Evolutionary conservation across 2,329 filamentous ascomycete genomes (phyloP).

Genomic region (Fusarium subglutinans): DNA sequence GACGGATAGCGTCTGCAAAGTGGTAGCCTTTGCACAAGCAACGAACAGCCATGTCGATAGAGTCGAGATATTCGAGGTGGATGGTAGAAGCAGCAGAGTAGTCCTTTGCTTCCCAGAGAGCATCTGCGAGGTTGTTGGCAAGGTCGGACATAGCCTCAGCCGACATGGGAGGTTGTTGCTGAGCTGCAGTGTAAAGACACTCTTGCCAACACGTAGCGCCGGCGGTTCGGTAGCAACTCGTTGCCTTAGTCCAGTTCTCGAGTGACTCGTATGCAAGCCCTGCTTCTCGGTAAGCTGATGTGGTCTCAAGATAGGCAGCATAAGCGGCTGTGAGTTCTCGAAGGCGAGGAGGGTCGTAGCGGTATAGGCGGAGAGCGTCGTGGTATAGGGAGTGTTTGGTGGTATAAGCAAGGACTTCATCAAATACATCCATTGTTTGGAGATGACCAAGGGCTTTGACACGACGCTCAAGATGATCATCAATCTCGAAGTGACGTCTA

Average conservation of each 20-base stretch:
- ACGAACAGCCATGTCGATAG: slow-evolving; percentile 75
- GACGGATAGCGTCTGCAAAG: slow-evolving; percentile 88
- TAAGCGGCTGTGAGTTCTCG: slow-evolving; percentile 79
- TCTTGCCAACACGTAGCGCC: slow-evolving; percentile 86
- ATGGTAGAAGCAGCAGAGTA: slow-evolving; percentile 82
- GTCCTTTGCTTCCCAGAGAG: slow-evolving; percentile 84
- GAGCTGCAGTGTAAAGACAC: slow-evolving; percentile 80
- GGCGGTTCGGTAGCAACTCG: slow-evolving; percentile 83
- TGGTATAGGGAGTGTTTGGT: slow-evolving; percentile 83
- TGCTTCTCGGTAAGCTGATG: slow-evolving; percentile 84
- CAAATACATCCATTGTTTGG: slow-evolving; percentile 76
- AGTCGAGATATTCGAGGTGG: slow-evolving; percentile 80
- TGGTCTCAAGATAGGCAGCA: slow-evolving; percentile 77
- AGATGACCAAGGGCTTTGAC: slow-evolving; percentile 82
- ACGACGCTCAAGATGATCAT: slow-evolving; percentile 83
- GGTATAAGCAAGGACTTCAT: slow-evolving; percentile 81
- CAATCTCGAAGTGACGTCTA: slow-evolving; percentile 83
- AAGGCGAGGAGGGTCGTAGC: slow-evolving; percentile 77
- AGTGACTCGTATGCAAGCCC: slow-evolving; percentile 93
- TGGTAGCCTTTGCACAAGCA: slow-evolving; percentile 86
- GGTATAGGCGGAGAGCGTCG: slow-evolving; percentile 80
- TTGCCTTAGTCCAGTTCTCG: slow-evolving; percentile 76
- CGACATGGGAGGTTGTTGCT: slow-evolving; percentile 69
- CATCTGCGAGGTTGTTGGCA: slow-evolving; percentile 79
- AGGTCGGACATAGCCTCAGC: slow-evolving; percentile 70